Evolutionary conservation across 2,329 filamentous ascomycete genomes (phyloP), one percentile per base, ranked within the genome.

Genomic region (Cercospora sesami): DNA sequence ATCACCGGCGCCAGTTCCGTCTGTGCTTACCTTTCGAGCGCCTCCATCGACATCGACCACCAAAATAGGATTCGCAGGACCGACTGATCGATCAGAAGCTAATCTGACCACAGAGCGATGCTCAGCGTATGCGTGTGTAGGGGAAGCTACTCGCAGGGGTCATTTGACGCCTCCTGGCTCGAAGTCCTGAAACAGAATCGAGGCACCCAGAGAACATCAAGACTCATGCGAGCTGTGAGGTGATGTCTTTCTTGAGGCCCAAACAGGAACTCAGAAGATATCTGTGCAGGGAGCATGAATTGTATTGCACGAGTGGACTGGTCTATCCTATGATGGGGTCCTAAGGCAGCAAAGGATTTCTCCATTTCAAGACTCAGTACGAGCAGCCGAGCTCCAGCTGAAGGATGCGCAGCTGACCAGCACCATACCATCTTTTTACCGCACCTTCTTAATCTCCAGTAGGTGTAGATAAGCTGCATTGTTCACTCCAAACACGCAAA

Each of bases 1-100:
- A 59, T 21, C 31, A 36, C 55, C 55, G 55, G 55, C 31, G 8
- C 10, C 55, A 59, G n/a, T 30, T 59, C 55, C 55, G 55, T 53
- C 30, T 2, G 23, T 53, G 48, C 23, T 53, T 53, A 16, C 36
- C 36, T 39, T 39, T 39, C 36, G 36, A 39, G 36, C 36, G 16
- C 14, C 36, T n/a, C 36, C 36, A 14, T 39, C 16, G 36, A 39
- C 14, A 8, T 39, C 16, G 2, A n/a, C 6, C 16, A n/a, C 36
- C 36, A 4, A 39, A 39, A 39, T 6, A 39, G 36, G n/a, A n/a
- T 16, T 8, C 8, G 36, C 36, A n/a, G 36, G 36, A 39, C 36
- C 14, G 5, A n/a, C 5, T 39, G 36, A 6, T 39, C 5, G 8
- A 39, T 39, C 36, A 39, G 5, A 2, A n/a, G 36, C 36, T 7